Percentiles rank a stretch among this genome's conserved stretches.
Evolutionary conservation across 345 rosid genomes (phyloP).

Genomic region (Capsella bursapastoris): DNA sequence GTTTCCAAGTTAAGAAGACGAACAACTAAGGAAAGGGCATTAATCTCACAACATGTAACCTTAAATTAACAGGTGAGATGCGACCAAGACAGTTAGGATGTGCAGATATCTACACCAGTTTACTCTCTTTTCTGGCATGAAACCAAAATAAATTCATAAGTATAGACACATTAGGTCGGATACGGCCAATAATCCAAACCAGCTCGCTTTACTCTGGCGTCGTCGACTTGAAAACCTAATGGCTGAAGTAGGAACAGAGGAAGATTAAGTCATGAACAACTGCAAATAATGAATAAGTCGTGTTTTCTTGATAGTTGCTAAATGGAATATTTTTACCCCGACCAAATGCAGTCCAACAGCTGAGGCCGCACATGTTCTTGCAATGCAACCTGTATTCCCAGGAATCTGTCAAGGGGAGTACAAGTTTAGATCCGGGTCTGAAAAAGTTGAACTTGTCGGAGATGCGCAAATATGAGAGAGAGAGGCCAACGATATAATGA

Average conservation of each 20-base stretch:
- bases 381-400: constrained; percentile 97
- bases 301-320: not conserved
- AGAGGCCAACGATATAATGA: not conserved
- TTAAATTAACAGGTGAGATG: not conserved
- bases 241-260: constrained; percentile 62
- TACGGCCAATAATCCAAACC: constrained; percentile 99
- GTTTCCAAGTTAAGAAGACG: constrained; percentile 48
- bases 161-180: constrained; percentile 50
- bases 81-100: not conserved
- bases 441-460: constrained; percentile 5
- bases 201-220: constrained; percentile 86
- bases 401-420: constrained; percentile 74
- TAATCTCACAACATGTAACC: constrained; percentile 10
- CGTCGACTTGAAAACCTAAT: constrained; percentile 86
- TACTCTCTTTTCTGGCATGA: not conserved
- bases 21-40: constrained; percentile 21
- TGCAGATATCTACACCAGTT: not conserved
- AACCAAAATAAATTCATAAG: not conserved
- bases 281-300: not conserved
- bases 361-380: constrained; percentile 95
- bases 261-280: constrained; percentile 8
- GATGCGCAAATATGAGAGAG: not conserved
- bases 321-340: constrained; percentile 50
- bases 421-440: constrained; percentile 42
- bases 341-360: constrained; percentile 89